A percentile compares a stretch with the other conserved stretches of the same genome.
Evolutionary conservation across 2,329 filamentous ascomycete species (phyloP).

Genomic region (Trichoderma harzianum): DNA sequence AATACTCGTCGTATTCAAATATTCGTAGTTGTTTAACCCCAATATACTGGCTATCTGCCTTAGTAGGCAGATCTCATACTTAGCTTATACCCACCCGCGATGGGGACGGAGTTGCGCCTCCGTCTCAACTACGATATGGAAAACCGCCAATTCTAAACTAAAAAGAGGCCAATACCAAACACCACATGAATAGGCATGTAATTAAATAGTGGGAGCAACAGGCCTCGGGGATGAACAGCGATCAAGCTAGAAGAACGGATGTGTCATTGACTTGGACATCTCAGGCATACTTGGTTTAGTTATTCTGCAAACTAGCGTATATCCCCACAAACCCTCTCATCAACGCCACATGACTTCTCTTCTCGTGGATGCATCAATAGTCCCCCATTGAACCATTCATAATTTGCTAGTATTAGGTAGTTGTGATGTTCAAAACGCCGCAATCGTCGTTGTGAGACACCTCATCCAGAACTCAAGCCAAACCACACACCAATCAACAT

Average conservation of each 20-base stretch:
- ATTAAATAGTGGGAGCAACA: neutral
- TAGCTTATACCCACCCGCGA: neutral
- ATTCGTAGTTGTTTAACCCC: neutral
- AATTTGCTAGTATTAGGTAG: neutral
- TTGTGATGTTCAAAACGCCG: constrained; percentile 16
- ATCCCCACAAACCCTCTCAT: neutral
- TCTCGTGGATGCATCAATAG: neutral
- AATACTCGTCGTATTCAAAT: neutral
- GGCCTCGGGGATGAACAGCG: neutral
- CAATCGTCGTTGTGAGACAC: neutral
- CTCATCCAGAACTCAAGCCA: constrained; percentile 3
- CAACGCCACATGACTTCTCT: neutral
- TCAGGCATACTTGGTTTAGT: neutral
- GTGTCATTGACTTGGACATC: neutral
- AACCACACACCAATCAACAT: neutral
- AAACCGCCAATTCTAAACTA: neutral
- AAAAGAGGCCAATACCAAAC: neutral
- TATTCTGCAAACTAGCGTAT: constrained; percentile 10
- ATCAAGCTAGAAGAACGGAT: neutral
- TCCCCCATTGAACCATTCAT: neutral
- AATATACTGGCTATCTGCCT: neutral
- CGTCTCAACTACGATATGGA: constrained; percentile 9
- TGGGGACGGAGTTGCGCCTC: constrained; percentile 22
- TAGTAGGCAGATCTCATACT: neutral
- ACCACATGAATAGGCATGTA: neutral